These are phyloP conservation scores for Exidia glandulosa DNA, from an alignment of 768 basidiomycete genomes.

Conservation along the genomic window DNA sequence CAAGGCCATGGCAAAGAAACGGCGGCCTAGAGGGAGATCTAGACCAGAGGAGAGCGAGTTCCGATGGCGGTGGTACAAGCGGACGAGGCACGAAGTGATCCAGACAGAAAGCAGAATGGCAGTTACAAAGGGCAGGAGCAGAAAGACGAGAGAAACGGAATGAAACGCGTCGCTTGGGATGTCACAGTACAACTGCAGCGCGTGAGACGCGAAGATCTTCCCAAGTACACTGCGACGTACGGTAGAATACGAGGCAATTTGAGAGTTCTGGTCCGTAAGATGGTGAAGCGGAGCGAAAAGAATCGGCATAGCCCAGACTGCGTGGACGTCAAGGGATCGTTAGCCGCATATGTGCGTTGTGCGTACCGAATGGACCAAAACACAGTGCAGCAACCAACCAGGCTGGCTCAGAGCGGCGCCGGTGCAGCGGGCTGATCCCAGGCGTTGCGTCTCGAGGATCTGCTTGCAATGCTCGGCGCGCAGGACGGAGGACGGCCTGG, in stretches of 20 bases:
- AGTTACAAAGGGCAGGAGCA: neutral
- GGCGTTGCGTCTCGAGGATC: neutral
- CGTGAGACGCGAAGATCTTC: neutral
- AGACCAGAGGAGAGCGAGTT: neutral
- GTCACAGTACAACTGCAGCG: neutral
- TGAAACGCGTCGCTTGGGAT: neutral
- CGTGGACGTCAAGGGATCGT: neutral
- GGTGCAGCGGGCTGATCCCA: too few species aligned
- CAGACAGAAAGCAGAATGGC: neutral
- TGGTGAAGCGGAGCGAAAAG: neutral
- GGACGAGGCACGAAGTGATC: neutral
- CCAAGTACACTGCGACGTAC: neutral
- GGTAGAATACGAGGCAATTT: neutral
- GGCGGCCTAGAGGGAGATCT: neutral
- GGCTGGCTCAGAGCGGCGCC: neutral
- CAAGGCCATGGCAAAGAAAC: neutral
- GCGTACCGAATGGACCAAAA: neutral
- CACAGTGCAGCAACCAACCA: neutral
- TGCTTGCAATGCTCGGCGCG: neutral
- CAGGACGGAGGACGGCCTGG: neutral
- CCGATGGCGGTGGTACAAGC: neutral
- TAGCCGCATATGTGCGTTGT: neutral
- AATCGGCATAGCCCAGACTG: neutral
- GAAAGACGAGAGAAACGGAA: neutral
- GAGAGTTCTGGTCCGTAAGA: neutral